These are phyloP conservation scores for Leishmania amazonensis DNA, from an alignment of 208 protist species.

Conservation along the genomic window DNA sequence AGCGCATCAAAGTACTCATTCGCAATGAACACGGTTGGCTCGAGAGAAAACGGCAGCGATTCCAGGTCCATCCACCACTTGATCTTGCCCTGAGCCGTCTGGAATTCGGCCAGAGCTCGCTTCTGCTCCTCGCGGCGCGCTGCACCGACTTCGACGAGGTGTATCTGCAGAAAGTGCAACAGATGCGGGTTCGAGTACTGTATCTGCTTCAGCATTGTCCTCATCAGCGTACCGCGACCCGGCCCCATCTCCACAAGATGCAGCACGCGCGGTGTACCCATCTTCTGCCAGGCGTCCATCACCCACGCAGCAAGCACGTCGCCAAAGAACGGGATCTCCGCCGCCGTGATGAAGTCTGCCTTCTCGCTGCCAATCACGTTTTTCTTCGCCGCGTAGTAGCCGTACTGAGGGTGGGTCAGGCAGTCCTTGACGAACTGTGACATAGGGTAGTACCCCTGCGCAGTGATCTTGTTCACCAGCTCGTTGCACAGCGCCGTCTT, in stretches of 20 bases:
- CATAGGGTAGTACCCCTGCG: slow-evolving; percentile 90
- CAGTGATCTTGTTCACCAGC: slow-evolving; percentile 80
- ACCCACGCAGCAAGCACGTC: slow-evolving; percentile 90
- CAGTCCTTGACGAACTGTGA: slow-evolving; percentile 93
- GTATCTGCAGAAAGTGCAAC: slow-evolving; percentile 87
- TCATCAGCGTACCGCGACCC: slow-evolving; percentile 87
- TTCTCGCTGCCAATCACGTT: slow-evolving; percentile 85
- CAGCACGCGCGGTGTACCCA: slow-evolving; percentile 87
- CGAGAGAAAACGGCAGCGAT: slow-evolving; percentile 78
- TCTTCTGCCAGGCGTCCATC: slow-evolving; percentile 92
- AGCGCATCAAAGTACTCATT: slow-evolving; percentile 94
- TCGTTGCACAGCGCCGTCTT: slow-evolving; percentile 85
- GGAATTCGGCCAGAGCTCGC: slow-evolving; percentile 75
- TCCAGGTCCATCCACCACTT: slow-evolving; percentile 90
- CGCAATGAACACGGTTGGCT: slow-evolving; percentile 88
- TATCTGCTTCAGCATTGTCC: slow-evolving; percentile 85
- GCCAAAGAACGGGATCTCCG: slow-evolving; percentile 92
- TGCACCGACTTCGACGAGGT: slow-evolving; percentile 88
- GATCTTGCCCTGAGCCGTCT: slow-evolving; percentile 85
- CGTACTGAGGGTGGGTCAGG: slow-evolving; percentile 85
- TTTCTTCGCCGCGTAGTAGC: slow-evolving; percentile 90
- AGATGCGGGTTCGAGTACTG: slow-evolving; percentile 87
- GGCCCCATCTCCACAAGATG: slow-evolving; percentile 91
- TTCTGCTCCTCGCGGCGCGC: slow-evolving; percentile 88
- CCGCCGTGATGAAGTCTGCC: slow-evolving; percentile 91